A percentile compares a stretch with the other conserved stretches of the same genome.
Conservation (phyloP, 1,284 basidiomycete genomes). For the Irpex sp. region DNA sequence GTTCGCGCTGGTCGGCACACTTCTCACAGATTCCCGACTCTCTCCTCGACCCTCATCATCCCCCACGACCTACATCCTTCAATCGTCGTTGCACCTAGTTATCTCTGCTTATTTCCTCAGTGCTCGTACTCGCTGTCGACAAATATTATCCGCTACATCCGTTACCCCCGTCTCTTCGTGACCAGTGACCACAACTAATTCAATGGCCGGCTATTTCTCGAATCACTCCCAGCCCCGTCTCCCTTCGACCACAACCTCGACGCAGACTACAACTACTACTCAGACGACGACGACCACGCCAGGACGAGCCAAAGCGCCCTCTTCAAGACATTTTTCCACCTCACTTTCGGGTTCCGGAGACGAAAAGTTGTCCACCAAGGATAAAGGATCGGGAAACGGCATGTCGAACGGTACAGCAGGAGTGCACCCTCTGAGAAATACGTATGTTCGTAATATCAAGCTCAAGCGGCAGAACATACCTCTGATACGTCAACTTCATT, state of each 20-base stretch:
- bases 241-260: slow-evolving; percentile 36
- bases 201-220: slow-evolving; percentile 63
- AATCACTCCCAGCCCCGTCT: slow-evolving; percentile 75
- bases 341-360: slow-evolving; percentile 41
- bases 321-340: slow-evolving; percentile 73
- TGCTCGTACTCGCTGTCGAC: neutral
- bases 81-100: neutral
- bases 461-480: slow-evolving; percentile 14
- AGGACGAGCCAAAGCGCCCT: slow-evolving; percentile 40
- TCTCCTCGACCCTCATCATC: neutral
- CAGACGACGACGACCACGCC: slow-evolving; percentile 17
- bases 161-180: neutral
- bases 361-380: slow-evolving; percentile 40
- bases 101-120: neutral
- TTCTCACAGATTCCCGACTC: neutral
- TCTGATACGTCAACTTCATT: slow-evolving; percentile 12
- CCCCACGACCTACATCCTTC: neutral
- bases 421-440: slow-evolving; percentile 74
- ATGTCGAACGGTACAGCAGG: slow-evolving; percentile 29
- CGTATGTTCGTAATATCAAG: slow-evolving; percentile 66
- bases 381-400: slow-evolving; percentile 34
- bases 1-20: neutral
- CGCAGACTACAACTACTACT: slow-evolving; percentile 16
- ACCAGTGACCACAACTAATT: slow-evolving; percentile 1
- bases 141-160: neutral